Evolutionary conservation across 2,329 filamentous ascomycete genomes (phyloP).

Genomic region (Ophiostoma quercus): DNA sequence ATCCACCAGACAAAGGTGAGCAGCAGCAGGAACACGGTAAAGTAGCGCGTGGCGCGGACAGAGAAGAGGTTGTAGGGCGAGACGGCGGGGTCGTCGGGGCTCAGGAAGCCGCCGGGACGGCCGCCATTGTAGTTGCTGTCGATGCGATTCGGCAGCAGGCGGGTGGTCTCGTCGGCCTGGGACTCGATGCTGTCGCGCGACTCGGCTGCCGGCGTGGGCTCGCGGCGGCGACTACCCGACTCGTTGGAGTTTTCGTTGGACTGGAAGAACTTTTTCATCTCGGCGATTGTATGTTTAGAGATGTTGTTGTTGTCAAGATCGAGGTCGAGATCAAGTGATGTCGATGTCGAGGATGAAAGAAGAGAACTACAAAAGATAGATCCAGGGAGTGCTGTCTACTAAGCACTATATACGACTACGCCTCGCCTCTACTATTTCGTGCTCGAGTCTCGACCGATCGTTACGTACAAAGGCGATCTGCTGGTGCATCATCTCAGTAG

Average conservation of each 20-base stretch:
- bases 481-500: background rate
- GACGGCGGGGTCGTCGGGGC: conserved; percentile 77
- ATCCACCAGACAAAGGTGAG: conserved; percentile 90
- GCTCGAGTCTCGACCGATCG: background rate
- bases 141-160: conserved; percentile 64
- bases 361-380: background rate
- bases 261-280: conserved; percentile 12
- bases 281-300: no score
- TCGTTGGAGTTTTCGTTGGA: conserved; percentile 4
- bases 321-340: background rate
- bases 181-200: conserved; percentile 20
- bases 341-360: background rate
- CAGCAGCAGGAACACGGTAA: conserved; percentile 70
- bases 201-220: conserved; percentile 4
- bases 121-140: conserved; percentile 39
- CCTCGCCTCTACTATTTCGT: background rate
- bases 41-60: conserved; percentile 71
- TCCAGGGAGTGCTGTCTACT: background rate
- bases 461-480: conserved; percentile 13
- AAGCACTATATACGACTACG: background rate
- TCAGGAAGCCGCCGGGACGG: conserved; percentile 49
- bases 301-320: background rate
- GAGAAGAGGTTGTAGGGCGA: conserved; percentile 94
- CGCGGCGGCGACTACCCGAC: conserved; percentile 6
- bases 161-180: conserved; percentile 47